Conservation (phyloP, 768 basidiomycete genomes). For the Heimioporus sp. region DNA sequence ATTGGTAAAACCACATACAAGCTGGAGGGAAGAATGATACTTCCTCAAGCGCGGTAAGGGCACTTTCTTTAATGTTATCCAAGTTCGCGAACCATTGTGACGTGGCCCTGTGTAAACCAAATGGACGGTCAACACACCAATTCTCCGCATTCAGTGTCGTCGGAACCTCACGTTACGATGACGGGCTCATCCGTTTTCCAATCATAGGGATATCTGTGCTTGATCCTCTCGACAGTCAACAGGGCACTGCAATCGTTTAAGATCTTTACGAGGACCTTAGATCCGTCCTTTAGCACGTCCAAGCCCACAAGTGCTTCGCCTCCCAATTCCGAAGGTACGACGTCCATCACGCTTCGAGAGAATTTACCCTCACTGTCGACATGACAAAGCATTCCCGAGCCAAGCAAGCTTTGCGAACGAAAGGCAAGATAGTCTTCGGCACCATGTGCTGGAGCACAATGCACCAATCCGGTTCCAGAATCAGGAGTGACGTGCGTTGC, state of each 20-base stretch:
- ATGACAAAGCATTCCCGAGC: conserved; percentile 65
- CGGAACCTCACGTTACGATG: conserved; percentile 70
- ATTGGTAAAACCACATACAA: conserved; percentile 48
- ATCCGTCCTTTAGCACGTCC: conserved; percentile 72
- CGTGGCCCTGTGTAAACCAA: conserved; percentile 58
- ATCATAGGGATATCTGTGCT: conserved; percentile 93
- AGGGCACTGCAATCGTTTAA: conserved; percentile 53
- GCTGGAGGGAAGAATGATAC: conserved; percentile 75
- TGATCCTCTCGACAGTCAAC: conserved; percentile 65
- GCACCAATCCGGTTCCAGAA: conserved; percentile 95
- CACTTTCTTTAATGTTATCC: conserved; percentile 75
- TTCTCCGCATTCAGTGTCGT: background rate
- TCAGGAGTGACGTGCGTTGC: conserved; percentile 78
- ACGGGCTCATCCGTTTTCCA: conserved; percentile 95
- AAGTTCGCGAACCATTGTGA: conserved; percentile 98
- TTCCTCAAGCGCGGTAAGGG: conserved; percentile 61
- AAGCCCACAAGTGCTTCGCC: conserved; percentile 63
- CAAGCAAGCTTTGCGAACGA: conserved; percentile 52
- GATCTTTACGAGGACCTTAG: conserved; percentile 60
- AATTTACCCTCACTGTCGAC: conserved; percentile 79
- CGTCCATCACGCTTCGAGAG: conserved; percentile 51
- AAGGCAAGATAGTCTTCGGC: conserved; percentile 87
- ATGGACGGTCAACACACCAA: background rate
- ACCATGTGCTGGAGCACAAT: conserved; percentile 94
- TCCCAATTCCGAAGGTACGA: conserved; percentile 35